Conservation (phyloP, 2,329 filamentous ascomycete genomes). For the Scorias spongiosa region DNA sequence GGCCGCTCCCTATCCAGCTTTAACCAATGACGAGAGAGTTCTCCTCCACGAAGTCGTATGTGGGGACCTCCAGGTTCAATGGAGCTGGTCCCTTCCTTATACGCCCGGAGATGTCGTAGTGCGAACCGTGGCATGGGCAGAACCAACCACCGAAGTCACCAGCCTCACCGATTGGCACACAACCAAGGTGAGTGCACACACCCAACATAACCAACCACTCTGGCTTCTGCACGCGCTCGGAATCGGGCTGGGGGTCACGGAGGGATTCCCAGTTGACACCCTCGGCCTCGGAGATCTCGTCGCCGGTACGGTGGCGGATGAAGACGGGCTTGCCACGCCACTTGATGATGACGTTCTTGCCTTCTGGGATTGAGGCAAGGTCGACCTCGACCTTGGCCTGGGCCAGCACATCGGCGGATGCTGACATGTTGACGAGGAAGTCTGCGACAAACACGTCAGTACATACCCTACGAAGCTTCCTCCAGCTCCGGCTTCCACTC, state of each 20-base stretch:
- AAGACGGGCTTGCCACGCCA: conserved; percentile 99
- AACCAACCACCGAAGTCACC: conserved; percentile 99
- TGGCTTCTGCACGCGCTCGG: conserved; percentile 90
- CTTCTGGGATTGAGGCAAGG: conserved; percentile 81
- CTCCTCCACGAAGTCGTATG: conserved; percentile 86
- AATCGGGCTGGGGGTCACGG: conserved; percentile 81
- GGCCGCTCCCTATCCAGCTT: conserved; percentile 13
- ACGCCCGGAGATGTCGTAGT: conserved; percentile 99
- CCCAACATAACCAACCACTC: conserved; percentile 99
- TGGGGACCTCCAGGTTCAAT: conserved; percentile 89
- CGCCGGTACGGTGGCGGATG: conserved; percentile 89
- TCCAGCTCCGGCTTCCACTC: too few relatives aligned
- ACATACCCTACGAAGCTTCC: too few relatives aligned
- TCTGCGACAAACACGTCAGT: conserved; percentile 40
- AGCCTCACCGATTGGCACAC: conserved; percentile 96
- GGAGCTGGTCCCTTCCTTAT: conserved; percentile 95
- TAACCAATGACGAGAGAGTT: conserved; percentile 87
- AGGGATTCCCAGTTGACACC: conserved; percentile 66
- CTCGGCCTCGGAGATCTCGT: conserved; percentile 92
- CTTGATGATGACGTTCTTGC: conserved; percentile 99
- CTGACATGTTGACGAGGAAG: conserved; percentile 99
- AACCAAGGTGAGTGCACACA: conserved; percentile 98
- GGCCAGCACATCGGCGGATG: conserved; percentile 92
- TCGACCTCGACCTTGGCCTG: conserved; percentile 99
- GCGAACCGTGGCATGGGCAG: conserved; percentile 99